Evolutionary conservation across 805 yeast genomes (phyloP), one percentile per base, ranked within the genome.

Genomic region (Hanseniaspora mollemarum): DNA sequence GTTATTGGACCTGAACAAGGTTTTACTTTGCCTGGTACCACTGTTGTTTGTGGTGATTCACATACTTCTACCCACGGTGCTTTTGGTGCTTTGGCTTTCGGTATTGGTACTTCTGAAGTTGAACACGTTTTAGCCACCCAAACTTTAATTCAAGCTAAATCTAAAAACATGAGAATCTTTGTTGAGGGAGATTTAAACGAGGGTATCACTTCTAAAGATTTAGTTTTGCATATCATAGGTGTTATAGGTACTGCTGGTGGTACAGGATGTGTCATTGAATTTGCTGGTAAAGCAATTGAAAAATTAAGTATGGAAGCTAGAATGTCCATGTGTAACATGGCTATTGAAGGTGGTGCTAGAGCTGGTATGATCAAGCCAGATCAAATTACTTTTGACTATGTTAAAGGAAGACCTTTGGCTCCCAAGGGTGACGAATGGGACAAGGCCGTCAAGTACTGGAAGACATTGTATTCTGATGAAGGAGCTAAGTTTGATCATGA

Each of bases 31-130:
- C 98, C 98, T 33, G 98, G 98, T 60, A 87, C 97, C 46, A 92
- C 98, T 3, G 96, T 92, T 31, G 99, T 92, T 40, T 92, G 98
- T 71, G 99, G 99, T 67, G 99, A 92, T 67, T 87, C 96, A 3
- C 99, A 92, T 67, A 92, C 98, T 25, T 87, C 96, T 2, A 92
- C 99, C 1, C 98, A 92, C 64, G 98, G 99, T 61, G 98, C 98
- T 40, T 92, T 92, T 64, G 98, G 99, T 55, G 72, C 97, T 9
- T 75, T 92, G 53, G 98, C 98, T 12, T 92, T 92, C 61, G 99
- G 99, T 71, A 92, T 92, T 62, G 99, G 98, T 66, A 92, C 98
- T 53, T 88, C 96, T 13, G 98, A 92, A 71, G 98, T 92, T 51
- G 98, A 92, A 72, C 99, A 92, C 66, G 98, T 92, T 54, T 72